phyloP scores from a whole-genome alignment of 164 flowering plant genomes.

The Platanus orientalis region DNA sequence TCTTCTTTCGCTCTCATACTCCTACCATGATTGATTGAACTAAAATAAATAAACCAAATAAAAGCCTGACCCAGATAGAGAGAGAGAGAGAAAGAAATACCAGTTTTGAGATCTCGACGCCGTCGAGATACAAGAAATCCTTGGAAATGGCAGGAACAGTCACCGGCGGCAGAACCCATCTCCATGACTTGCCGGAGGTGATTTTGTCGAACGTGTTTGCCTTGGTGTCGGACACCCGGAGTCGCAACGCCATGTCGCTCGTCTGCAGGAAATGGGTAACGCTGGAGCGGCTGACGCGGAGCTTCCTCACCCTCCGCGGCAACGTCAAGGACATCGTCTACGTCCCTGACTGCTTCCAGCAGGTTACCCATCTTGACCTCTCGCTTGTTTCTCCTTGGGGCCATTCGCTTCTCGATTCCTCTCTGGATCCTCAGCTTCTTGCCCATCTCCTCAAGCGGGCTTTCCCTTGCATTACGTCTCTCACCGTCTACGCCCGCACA shows the following conservation, averaged over 20 bases:
- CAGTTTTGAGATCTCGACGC: too few relatives aligned
- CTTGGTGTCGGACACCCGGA: slow-evolving; percentile 41
- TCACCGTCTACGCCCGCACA: slow-evolving; percentile 57
- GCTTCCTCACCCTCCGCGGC: slow-evolving; percentile 68
- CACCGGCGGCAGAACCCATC: slow-evolving; percentile 12
- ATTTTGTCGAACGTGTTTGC: slow-evolving; percentile 52
- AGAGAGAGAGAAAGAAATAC: too few relatives aligned
- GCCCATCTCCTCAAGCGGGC: slow-evolving; percentile 44
- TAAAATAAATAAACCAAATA: too few relatives aligned
- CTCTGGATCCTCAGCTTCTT: slow-evolving; percentile 35
- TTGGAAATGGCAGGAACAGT: too few relatives aligned
- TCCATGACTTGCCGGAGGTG: slow-evolving; percentile 75
- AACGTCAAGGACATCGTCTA: slow-evolving; percentile 61
- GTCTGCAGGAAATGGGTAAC: slow-evolving; percentile 53
- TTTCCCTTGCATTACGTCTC: slow-evolving; percentile 53
- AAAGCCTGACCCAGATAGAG: too few relatives aligned
- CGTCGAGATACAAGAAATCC: not conserved
- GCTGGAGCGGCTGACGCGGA: slow-evolving; percentile 65
- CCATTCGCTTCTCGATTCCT: slow-evolving; percentile 35
- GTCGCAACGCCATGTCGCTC: slow-evolving; percentile 64
- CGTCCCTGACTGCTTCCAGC: slow-evolving; percentile 57
- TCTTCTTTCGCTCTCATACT: too few relatives aligned
- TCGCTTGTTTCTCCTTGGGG: slow-evolving; percentile 92
- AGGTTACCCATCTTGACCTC: slow-evolving; percentile 62
- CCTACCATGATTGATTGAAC: not conserved